These are phyloP conservation scores for Aphanomyces invadans DNA, from an alignment of 352 stramenopile species.

Conservation along the genomic window DNA sequence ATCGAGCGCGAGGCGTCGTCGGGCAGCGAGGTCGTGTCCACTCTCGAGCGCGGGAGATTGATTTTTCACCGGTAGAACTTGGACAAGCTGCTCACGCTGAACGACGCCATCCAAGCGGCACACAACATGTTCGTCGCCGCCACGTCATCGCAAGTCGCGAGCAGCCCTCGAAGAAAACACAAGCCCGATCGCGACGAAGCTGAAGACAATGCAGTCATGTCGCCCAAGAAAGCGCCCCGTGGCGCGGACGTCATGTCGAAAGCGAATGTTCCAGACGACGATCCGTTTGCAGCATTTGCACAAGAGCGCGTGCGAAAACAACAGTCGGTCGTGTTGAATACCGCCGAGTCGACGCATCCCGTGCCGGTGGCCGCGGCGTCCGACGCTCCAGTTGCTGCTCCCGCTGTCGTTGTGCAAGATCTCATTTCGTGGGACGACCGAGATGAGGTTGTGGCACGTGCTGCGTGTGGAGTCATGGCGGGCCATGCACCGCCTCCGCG, in stretches of 20 bases:
- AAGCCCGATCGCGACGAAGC: conserved; percentile 34
- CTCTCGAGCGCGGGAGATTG: neutral
- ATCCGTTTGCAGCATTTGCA: conserved; percentile 25
- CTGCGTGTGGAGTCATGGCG: neutral
- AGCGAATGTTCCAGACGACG: conserved; percentile 14
- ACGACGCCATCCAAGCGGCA: conserved; percentile 59
- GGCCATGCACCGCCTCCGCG: neutral
- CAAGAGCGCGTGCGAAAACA: conserved; percentile 30
- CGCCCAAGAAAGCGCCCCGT: neutral
- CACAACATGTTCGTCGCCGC: conserved; percentile 36
- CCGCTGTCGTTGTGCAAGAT: neutral
- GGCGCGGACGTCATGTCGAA: neutral
- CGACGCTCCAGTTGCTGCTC: conserved; percentile 20
- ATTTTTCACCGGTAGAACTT: conserved; percentile 37
- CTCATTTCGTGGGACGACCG: conserved; percentile 8
- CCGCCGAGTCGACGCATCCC: conserved; percentile 25
- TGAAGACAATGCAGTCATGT: conserved; percentile 55
- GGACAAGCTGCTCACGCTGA: conserved; percentile 58
- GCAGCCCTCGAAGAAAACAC: conserved; percentile 25
- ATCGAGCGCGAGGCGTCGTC: conserved; percentile 53
- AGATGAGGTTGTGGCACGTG: neutral
- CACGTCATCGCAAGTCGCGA: neutral
- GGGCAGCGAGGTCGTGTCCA: conserved; percentile 36
- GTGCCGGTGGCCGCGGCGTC: conserved; percentile 29
- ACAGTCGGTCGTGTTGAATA: conserved; percentile 26